phyloP scores from a whole-genome alignment of 2,329 filamentous ascomycete species.

The Graphiopsis chlorocephala region DNA sequence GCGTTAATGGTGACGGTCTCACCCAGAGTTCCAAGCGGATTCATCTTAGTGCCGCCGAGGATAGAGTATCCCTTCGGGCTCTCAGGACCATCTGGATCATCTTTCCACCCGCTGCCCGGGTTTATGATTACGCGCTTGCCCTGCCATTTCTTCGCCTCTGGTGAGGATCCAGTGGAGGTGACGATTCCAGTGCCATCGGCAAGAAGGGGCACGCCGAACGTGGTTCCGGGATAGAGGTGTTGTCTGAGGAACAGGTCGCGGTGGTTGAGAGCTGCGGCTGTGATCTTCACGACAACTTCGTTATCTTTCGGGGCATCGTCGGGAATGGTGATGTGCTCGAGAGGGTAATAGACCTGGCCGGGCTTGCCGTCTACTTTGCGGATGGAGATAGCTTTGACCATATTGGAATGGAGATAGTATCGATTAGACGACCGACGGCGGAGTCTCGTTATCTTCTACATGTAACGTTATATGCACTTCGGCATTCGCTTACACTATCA shows the following conservation, averaged over 20 bases:
- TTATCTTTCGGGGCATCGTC: slow-evolving; percentile 55
- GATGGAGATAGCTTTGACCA: slow-evolving; percentile 60
- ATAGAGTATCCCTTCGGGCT: slow-evolving; percentile 57
- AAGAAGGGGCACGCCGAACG: slow-evolving; percentile 74
- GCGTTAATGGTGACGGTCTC: slow-evolving; percentile 70
- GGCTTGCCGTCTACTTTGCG: slow-evolving; percentile 76
- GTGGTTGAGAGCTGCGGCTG: slow-evolving; percentile 85
- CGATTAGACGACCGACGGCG: neutral
- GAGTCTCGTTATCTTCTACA: neutral
- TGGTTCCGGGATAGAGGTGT: slow-evolving; percentile 82
- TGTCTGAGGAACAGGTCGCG: slow-evolving; percentile 93
- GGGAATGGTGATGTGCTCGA: slow-evolving; percentile 54
- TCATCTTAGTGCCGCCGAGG: slow-evolving; percentile 65
- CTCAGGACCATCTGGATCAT: slow-evolving; percentile 71
- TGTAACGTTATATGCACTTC: neutral
- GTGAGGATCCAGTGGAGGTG: slow-evolving; percentile 57
- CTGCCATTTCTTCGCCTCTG: slow-evolving; percentile 55
- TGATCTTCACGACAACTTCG: slow-evolving; percentile 72
- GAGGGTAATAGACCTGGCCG: slow-evolving; percentile 80
- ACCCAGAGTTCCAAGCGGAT: slow-evolving; percentile 67
- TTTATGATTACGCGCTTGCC: slow-evolving; percentile 73
- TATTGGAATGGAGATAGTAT: slow-evolving; percentile 21
- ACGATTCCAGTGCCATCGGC: slow-evolving; percentile 81
- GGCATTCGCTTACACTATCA: slow-evolving; percentile 1
- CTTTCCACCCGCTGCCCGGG: slow-evolving; percentile 74